Evolutionary conservation across 2,329 filamentous ascomycete genomes (phyloP), one percentile per base, ranked within the genome.

Genomic region (Metarhizium humberi): DNA sequence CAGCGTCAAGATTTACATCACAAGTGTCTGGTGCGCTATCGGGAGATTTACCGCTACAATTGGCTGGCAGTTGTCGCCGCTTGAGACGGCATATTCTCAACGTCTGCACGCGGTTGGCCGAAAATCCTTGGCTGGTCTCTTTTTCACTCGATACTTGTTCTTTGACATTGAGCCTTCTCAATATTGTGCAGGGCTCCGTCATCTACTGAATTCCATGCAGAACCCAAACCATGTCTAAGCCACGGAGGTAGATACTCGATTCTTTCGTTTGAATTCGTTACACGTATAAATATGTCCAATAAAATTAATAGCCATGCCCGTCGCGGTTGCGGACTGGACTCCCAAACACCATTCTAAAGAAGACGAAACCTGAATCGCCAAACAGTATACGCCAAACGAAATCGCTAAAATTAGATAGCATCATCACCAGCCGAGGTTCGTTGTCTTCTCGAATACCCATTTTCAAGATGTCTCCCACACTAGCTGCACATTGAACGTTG

Each of bases 401-500:
- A 6, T 43, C 16, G 10, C 11, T n/a, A 1, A 6, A 18, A 6
- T 14, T 6, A 43, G 11, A 43, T 14, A 43, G 40, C 25, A 43
- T 6, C 13, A 6, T 16, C 2, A 18, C 2, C n/a, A 16, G 16
- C 40, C 40, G 40, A 43, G 40, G 16, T 5, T 45, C 18, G 10
- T 45, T 10, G 13, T 25, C 25, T 25, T 25, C 40, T 43, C 29
- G 29, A 36, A 50, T 20, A 25, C n/a, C 34, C 34, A 36, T 7
- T 53, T n/a, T 59, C 52, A 56, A 51, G 60, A 62, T 47, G 62
- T 54, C 59, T 63, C 63, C 66, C 66, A 70, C 13, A 71, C 64
- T 48, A 73, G 62, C 58, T 73, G 71, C 14, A 77, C 71, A 48
- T 65, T 68, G 60, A 78, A 78, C 8, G 71, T 75, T 6, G 75